Evolutionary conservation across 805 yeast species (phyloP).

Genomic region (Komagataella pastoris): DNA sequence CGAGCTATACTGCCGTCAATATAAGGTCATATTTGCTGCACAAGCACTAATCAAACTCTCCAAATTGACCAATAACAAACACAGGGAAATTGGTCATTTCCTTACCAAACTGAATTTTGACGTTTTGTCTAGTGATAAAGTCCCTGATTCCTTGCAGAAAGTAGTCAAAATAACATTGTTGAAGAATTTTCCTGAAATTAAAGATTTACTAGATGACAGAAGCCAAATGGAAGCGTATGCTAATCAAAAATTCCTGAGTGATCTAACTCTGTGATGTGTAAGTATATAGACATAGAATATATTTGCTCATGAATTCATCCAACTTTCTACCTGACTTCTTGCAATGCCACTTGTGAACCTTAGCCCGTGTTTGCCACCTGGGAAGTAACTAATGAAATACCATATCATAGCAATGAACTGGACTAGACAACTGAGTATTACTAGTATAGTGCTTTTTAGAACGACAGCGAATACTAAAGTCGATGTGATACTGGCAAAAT

Average conservation of each 20-base stretch:
- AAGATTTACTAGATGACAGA: conserved; percentile 3
- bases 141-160: conserved; percentile 12
- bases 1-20: conserved; percentile 23
- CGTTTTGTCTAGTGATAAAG: conserved; percentile 4
- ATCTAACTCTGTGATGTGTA: background rate
- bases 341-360: conserved; percentile 42
- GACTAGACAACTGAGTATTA: conserved; percentile 53
- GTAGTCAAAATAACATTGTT: conserved; percentile 11
- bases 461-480: conserved; percentile 64
- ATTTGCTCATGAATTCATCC: conserved; percentile 10
- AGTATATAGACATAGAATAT: background rate
- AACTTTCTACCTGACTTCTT: conserved; percentile 13
- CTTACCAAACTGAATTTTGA: conserved; percentile 6
- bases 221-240: background rate
- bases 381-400: conserved; percentile 82
- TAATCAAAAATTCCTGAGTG: background rate
- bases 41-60: conserved; percentile 25
- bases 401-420: conserved; percentile 72
- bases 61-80: conserved; percentile 5
- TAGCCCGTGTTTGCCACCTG: conserved; percentile 72
- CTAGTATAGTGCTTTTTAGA: conserved; percentile 49
- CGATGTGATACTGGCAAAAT: conserved; percentile 55
- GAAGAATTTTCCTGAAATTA: conserved; percentile 8
- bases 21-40: conserved; percentile 29
- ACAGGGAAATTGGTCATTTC: conserved; percentile 10